Evolutionary conservation across 805 yeast species (phyloP).

Genomic region (Candida caryicola): DNA sequence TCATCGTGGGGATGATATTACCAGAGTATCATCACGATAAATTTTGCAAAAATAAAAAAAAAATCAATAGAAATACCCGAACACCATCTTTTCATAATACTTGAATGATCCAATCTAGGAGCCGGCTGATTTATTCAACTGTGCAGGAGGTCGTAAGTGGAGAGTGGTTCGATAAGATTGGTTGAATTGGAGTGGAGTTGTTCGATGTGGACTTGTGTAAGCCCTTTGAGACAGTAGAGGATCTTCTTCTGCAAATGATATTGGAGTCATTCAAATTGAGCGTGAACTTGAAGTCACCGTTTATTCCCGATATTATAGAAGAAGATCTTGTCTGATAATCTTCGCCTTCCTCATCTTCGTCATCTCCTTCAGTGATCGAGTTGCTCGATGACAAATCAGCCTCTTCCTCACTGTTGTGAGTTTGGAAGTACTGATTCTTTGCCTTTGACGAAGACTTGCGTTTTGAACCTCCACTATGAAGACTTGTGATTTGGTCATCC

Average conservation of each 20-base stretch:
- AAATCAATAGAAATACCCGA: neutral
- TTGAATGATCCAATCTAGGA: too few species aligned
- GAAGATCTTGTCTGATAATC: slow-evolving; percentile 39
- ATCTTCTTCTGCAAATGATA: slow-evolving; percentile 54
- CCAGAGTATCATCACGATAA: neutral
- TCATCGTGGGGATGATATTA: neutral
- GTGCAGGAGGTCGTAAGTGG: slow-evolving; percentile 2
- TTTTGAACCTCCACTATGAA: slow-evolving; percentile 4
- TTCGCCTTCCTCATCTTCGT: slow-evolving; percentile 16
- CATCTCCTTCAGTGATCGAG: slow-evolving; percentile 8
- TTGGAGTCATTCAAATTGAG: slow-evolving; percentile 64
- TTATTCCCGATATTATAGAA: slow-evolving; percentile 37
- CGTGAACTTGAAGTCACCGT: slow-evolving; percentile 49
- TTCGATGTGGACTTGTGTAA: slow-evolving; percentile 8
- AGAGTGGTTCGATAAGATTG: slow-evolving; percentile 1
- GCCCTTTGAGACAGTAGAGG: slow-evolving; percentile 20
- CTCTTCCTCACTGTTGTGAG: slow-evolving; percentile 6
- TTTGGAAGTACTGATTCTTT: slow-evolving; percentile 3
- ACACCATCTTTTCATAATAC: too few species aligned
- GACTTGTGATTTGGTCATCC: slow-evolving; percentile 13
- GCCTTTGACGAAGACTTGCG: slow-evolving; percentile 5
- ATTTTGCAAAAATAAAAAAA: slow-evolving; percentile 1
- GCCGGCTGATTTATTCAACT: neutral
- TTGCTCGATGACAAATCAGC: slow-evolving; percentile 12
- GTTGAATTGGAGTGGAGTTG: slow-evolving; percentile 1